phyloP scores from a whole-genome alignment of 441 rosid species.

The Brassica hybrid region DNA sequence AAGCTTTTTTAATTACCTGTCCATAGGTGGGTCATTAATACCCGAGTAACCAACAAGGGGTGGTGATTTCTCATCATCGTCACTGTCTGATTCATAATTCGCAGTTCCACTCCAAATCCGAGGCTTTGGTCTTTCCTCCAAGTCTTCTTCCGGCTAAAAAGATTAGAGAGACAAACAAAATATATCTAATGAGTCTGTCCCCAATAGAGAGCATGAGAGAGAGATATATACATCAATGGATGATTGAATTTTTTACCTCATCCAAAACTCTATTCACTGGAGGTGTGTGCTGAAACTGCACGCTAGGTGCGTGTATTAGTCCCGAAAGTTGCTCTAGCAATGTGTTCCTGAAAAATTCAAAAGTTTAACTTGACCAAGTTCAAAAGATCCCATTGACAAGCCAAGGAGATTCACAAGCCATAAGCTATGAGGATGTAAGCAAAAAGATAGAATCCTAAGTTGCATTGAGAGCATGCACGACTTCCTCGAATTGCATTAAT shows the following conservation, averaged over 20 bases:
- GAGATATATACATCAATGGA: not conserved
- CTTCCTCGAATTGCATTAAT: not conserved
- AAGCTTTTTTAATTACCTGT: constrained; percentile 31
- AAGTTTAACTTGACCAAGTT: constrained; percentile 7
- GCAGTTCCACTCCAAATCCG: constrained; percentile 85
- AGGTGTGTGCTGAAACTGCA: constrained; percentile 82
- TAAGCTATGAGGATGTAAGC: not conserved
- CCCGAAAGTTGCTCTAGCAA: constrained; percentile 82
- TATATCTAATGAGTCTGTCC: constrained; percentile 20
- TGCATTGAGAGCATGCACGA: not conserved
- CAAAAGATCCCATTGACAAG: constrained; percentile 5
- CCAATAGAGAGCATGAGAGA: constrained; percentile 2
- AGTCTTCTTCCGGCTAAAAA: constrained; percentile 78
- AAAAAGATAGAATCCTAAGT: not conserved
- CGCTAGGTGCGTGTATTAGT: constrained; percentile 83
- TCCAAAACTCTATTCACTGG: constrained; percentile 71
- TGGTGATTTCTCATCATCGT: constrained; percentile 58
- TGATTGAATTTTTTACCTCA: constrained; percentile 53
- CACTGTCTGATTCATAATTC: constrained; percentile 74
- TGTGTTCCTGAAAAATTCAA: constrained; percentile 56
- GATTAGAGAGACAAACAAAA: not conserved
- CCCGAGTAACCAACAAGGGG: constrained; percentile 46
- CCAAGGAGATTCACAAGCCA: not conserved
- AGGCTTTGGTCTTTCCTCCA: constrained; percentile 82
- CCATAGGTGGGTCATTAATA: constrained; percentile 35